Evolutionary conservation across 208 protist species (phyloP).

Genomic region (Leishmania mexicana): DNA sequence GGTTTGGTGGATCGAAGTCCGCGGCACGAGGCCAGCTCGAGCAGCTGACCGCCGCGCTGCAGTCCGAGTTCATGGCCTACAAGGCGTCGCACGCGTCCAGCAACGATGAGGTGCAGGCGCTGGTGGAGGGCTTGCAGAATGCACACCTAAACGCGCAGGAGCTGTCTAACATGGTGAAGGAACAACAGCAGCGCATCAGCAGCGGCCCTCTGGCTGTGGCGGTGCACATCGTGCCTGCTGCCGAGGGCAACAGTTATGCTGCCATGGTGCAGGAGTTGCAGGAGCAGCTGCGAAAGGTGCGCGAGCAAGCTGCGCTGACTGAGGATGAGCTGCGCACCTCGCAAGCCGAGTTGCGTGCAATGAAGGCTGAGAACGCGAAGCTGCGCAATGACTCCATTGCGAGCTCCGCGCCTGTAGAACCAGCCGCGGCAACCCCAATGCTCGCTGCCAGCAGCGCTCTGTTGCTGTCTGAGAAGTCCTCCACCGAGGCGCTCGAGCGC

Average conservation of each 20-base stretch:
- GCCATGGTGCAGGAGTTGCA: constrained; percentile 45
- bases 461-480: constrained; percentile 8
- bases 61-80: constrained; percentile 80
- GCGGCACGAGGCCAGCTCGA: constrained; percentile 69
- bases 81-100: constrained; percentile 68
- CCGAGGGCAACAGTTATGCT: constrained; percentile 16
- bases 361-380: constrained; percentile 28
- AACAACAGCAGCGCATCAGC: constrained; percentile 71
- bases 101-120: constrained; percentile 81
- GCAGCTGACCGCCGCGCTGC: constrained; percentile 60
- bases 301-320: constrained; percentile 16
- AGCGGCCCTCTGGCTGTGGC: constrained; percentile 37
- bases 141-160: constrained; percentile 61
- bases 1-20: constrained; percentile 77
- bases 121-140: constrained; percentile 66
- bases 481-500: constrained; percentile 20
- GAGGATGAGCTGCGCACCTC: constrained; percentile 26
- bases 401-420: background rate
- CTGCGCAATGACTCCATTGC: constrained; percentile 22
- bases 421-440: constrained; percentile 5
- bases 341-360: constrained; percentile 16
- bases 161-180: constrained; percentile 56
- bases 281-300: constrained; percentile 41
- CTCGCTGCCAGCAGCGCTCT: background rate
- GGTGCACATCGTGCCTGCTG: constrained; percentile 47